Base-by-base conservation (phyloP, 768 basidiomycete species). In the Suillus alpinus region DNA sequence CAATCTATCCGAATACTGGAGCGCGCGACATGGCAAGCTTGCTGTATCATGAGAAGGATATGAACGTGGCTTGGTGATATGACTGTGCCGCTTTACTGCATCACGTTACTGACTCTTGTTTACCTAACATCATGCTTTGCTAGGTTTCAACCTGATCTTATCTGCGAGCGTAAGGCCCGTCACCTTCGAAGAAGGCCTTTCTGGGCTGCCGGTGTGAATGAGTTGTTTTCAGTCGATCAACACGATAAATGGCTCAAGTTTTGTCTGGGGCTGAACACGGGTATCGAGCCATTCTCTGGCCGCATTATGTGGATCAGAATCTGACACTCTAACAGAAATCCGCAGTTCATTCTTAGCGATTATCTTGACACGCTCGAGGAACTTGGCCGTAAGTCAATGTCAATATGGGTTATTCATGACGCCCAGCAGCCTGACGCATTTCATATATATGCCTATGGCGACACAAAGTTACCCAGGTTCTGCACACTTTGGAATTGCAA, bases 241-340 rank as follows among this genome's bases (percentile, higher is more conserved):
- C 79, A 83, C 61, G 78, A 83, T 60, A 83, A 83, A 56, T 81
- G 76, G 77, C 66, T 68, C 43, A 60, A 66, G 6, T 81, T 76
- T 66, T 77, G 78, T 0, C 68, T 82, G 0, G 69, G 61, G 29
- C 65, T 78, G 50, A 67, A 72, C 58, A 29, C 61, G n/a, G 63
- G 65, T 18, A 40, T 67, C 8, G 69, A 73, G 23, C 66, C 67
- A 16, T 66, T 61, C 41, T 44, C 62, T 13, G 69, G 72, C 0
- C n/a, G n/a, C n/a, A n/a, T n/a, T n/a, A n/a, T n/a, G n/a, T n/a
- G n/a, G n/a, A n/a, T n/a, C n/a, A n/a, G n/a, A n/a, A n/a, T n/a
- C n/a, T n/a, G n/a, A n/a, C n/a, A n/a, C n/a, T n/a, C n/a, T n/a
- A n/a, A n/a, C n/a, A n/a, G n/a, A n/a, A n/a, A n/a, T n/a, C n/a